Evolutionary conservation across 495 filamentous ascomycete species (phyloP), one percentile per base, ranked within the genome.

Genomic region (Glonium stellatum): DNA sequence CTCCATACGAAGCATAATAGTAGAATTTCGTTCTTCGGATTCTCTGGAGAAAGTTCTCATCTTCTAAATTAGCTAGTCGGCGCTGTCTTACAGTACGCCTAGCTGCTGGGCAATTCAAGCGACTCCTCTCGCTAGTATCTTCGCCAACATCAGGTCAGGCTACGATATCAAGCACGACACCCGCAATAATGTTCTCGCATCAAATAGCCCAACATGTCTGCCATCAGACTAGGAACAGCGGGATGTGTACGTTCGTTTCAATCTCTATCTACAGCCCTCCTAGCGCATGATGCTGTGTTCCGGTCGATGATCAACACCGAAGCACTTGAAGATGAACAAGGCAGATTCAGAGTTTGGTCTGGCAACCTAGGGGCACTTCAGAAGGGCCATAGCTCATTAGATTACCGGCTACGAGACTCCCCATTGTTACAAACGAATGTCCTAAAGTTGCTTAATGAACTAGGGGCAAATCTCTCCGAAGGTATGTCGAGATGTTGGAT

Each of bases 291-390:
- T 27, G 21, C 47, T 27, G 35, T 27, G 22, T 25, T 46, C 15
- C 31, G 35, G 3, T 10, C 53, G 25, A 25, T 57, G 9, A 47
- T 64, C 42, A 58, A 64, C 27, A 6, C 21, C 4, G 61, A 61
- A 35, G 60, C 57, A 12, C 58, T 67, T 11, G 54, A 61, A 18
- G 65, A 67, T 37, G 65, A 67, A 44, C 58, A 64, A 44, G 65
- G 65, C 31, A 54, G 65, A 47, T 64, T 67, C 27, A 44, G 65
- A 49, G 65, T 67, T 21, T 67, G 65, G 65, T 54, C 61, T 13
- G 65, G 65, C 4, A 67, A 67, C 51, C 53, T 67, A 10, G 65
- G 65, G 4, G 65, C 65, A 1, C 54, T 67, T 47, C 65, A 67
- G 42, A 67, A 67, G 34, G 65, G 65, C 15, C 65, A 67, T 31